Evolutionary conservation across 2,329 filamentous ascomycete species (phyloP).

Genomic region (Fonsecaea nubica): DNA sequence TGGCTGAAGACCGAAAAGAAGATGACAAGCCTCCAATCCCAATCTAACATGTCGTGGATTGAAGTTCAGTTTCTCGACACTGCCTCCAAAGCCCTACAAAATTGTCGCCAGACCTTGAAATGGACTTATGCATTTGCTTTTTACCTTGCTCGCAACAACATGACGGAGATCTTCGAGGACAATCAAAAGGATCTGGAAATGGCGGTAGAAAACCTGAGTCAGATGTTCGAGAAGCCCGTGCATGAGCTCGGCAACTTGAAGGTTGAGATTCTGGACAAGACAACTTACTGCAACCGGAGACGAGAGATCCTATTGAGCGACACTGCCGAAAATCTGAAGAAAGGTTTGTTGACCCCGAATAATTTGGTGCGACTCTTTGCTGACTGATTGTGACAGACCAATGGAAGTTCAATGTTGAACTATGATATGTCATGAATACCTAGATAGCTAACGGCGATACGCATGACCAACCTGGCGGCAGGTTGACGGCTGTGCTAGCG

Average conservation of each 20-base stretch:
- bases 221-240: slow-evolving; percentile 99
- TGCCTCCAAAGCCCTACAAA: slow-evolving; percentile 90
- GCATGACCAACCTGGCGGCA: background rate
- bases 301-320: slow-evolving; percentile 88
- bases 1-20: slow-evolving; percentile 98
- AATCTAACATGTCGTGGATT: slow-evolving; percentile 97
- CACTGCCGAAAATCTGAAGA: slow-evolving; percentile 88
- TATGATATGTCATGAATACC: slow-evolving; percentile 41
- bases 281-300: slow-evolving; percentile 91
- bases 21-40: slow-evolving; percentile 93
- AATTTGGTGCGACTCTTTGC: background rate
- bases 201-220: slow-evolving; percentile 94
- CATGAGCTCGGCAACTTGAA: slow-evolving; percentile 83
- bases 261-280: slow-evolving; percentile 98
- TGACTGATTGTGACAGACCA: slow-evolving; percentile 44
- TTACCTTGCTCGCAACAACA: slow-evolving; percentile 93
- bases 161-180: slow-evolving; percentile 97
- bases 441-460: slow-evolving; percentile 5
- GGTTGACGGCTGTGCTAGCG: slow-evolving; percentile 17
- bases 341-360: slow-evolving; percentile 64
- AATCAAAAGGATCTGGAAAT: slow-evolving; percentile 98
- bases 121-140: slow-evolving; percentile 99
- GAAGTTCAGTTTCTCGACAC: slow-evolving; percentile 96
- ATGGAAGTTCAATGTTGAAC: slow-evolving; percentile 55
- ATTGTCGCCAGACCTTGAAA: slow-evolving; percentile 96